Evolutionary conservation across 108 stramenopile species (phyloP), one percentile per base, ranked within the genome.

Genomic region (Skeletonema menzelii): DNA sequence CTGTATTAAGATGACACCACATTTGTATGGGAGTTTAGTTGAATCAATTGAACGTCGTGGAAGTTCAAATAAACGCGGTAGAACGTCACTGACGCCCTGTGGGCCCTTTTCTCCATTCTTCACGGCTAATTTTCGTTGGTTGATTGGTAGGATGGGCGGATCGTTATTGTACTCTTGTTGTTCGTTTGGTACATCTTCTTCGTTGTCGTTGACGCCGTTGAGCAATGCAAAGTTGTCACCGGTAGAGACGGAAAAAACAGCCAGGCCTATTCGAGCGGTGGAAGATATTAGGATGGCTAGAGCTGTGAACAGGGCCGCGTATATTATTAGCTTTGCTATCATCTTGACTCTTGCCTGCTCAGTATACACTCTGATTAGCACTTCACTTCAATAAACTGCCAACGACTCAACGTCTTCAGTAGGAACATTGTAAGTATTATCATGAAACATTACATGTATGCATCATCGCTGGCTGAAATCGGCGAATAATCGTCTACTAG

Each of bases 1-100:
- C 26, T 61, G 47, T 40, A 69, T 73, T 15, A 80, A n/a, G 27
- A 80, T 49, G 3, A 53, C 73, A 24, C 79, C 79, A 55, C 79
- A 80, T 15, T 58, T 31, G 27, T 73, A 70, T 11, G 75, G 75
- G 11, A 68, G 56, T 34, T 59, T 64, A 15, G 44, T 58, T 49
- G 73, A 68, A 55, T 80, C 72, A 10, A 80, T 56, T 27, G 72
- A 65, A 22, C 56, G 71, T 19, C 70, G 49, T 56, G 65, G 37
- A 40, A 79, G 61, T 38, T 47, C 14, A 13, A 58, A 22, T 24
- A 69, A 56, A 26, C 56, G 26, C 2, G 67, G 67, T 5, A 69
- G 38, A 53, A 58, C 57, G 59, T 69, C 67, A 27, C 56, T 35
- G 27, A 42, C 67, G 34, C 56, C 57, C 28, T 22, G 34, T 56